Conservation (phyloP, 129 eudicot genomes). For the Apium graveolens region DNA sequence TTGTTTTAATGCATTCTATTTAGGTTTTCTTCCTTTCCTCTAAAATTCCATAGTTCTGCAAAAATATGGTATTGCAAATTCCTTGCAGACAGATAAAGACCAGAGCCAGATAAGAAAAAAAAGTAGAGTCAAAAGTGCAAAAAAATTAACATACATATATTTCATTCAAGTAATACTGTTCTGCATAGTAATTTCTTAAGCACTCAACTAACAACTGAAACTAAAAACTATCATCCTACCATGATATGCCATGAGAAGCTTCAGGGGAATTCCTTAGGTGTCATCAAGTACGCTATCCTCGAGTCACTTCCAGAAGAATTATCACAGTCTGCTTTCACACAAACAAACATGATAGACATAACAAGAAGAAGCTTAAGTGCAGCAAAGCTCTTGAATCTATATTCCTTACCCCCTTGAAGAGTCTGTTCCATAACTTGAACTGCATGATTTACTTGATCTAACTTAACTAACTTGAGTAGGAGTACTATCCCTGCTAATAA, state of each 20-base stretch:
- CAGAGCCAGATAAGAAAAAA: neutral
- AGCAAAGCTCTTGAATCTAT: no score
- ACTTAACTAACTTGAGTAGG: no score
- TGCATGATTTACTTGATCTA: no score
- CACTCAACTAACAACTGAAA: neutral
- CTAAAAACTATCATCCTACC: neutral
- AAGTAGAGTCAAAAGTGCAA: neutral
- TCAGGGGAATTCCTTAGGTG: neutral
- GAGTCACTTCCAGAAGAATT: constrained; percentile 29
- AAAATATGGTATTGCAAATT: neutral
- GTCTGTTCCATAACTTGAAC: no score
- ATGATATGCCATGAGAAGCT: neutral
- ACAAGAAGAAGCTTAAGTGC: no score
- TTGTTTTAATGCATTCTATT: neutral
- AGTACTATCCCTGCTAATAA: no score
- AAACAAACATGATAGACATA: neutral
- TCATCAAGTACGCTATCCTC: constrained; percentile 18
- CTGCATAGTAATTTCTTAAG: no score
- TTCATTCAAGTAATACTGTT: no score
- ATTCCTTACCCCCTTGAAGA: no score
- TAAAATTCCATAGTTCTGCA: neutral
- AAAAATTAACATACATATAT: no score
- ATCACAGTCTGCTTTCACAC: constrained; percentile 22
- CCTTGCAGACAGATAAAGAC: neutral
- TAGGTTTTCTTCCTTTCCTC: neutral